Base-by-base conservation (phyloP, 306 rosid species). In the Inga leiocalycina region DNA sequence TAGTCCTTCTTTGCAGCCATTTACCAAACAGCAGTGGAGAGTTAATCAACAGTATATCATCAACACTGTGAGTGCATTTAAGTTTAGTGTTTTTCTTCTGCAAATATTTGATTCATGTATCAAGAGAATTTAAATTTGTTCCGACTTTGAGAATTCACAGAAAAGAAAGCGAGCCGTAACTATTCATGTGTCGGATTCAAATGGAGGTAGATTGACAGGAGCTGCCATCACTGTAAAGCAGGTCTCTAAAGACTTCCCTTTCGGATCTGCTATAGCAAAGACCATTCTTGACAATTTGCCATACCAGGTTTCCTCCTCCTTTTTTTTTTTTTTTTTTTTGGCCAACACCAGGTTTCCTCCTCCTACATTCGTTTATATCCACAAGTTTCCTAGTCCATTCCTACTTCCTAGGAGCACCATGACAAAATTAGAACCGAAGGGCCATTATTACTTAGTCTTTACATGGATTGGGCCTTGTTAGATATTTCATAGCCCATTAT, bases 231-330 rank as follows among this genome's bases (percentile, higher is more conserved):
- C 4, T 30, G 17, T 91, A 73, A 81, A 86, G 80, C 97, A 96
- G 80, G 64, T 92, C 45, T 86, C 94, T 24, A 96, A 89, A 77
- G 98, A 92, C 43, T 96, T 96, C 68, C 94, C 97, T 83, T 83
- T 96, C 81, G 98, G 99, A 74, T 96, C 99, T 80, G 97, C 99
- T 11, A 92, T 96, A 37, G 90, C 98, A 68, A 90, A 91, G 75
- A 89, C 94, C 81, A 93, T 96, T 62, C 76, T 95, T 20, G 97
- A 93, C 41, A 92, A 93, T 76, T 45, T 88, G n/a, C 94, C 92
- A 7, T 96, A 96, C 81, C 98, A 93, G 95, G 98, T 92, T 78
- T 62, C 83, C 4, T 35, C 76, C 20, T 43, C 3, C 24, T 19
- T n/a, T n/a, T n/a, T n/a, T n/a, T n/a, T n/a, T n/a, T n/a, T n/a